Base-by-base conservation (phyloP, 495 filamentous ascomycete species). In the Thermothielavioides terrestris region DNA sequence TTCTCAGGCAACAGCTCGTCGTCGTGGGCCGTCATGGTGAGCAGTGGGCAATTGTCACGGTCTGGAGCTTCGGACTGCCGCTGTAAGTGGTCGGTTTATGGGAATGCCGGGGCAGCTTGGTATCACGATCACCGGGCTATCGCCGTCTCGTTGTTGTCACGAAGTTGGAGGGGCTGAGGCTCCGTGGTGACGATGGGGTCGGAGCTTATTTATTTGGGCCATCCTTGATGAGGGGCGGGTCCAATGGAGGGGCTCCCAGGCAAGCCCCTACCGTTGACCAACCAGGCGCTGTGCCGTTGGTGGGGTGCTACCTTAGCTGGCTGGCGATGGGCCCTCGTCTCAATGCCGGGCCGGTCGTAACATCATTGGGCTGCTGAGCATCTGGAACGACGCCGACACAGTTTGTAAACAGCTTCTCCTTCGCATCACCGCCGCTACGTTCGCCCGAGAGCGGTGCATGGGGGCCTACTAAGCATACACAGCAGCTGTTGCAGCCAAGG, bases 1-100 rank as follows among this genome's bases (percentile, higher is more conserved):
- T 79, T 77, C 72, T 88, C 82, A 62, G 91, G 86, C 57, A 82
- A 66, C 52, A 95, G 81, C 57, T 98, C 92, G 42, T 95, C 88
- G 0, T 95, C 84, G 58, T 80, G 71, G 56, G 80, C 78, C 46
- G 85, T 69, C 89, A 94, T 94, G 52, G 11, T 63, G 57, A 59
- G 38, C 48, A 31, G 30, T 38, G 49, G 34, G 44, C 18, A 36
- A 42, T 46, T 54, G 41, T 21, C 37, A 21, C 3, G 7, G 17
- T 23, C 15, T 7, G 30, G 21, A 17, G 8, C 1, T 1, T n/a
- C 3, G 7, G 17, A 20, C 15, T 7, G 30, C 17, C 14, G 8
- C 1, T 1, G 17, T 23, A 15, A 17, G 45, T 8, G 23, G 18
- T 36, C 6, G 27, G 50, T n/a, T n/a, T n/a, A n/a, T n/a, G n/a